Base-by-base conservation (phyloP, 1,284 basidiomycete genomes). In the Mrakiaceae sp. region DNA sequence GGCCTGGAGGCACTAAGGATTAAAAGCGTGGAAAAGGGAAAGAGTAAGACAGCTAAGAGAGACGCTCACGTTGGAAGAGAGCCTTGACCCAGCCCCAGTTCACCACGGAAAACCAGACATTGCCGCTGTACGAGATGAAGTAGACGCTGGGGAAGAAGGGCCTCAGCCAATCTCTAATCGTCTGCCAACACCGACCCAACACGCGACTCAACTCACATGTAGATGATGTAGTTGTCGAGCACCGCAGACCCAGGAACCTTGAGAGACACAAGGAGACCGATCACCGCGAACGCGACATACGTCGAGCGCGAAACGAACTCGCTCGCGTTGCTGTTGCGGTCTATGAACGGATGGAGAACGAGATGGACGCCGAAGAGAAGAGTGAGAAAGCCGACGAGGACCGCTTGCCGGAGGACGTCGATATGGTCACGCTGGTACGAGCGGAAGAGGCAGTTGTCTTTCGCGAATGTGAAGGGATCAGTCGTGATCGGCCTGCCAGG, bases 381-480 rank as follows among this genome's bases (percentile, higher is more conserved):
- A 10, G 82, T 69, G 70, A 84, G 85, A 44, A 83, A 79, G 12
- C 79, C 70, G 16, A 88, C 76, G 16, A 89, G 79, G n/a, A 86
- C 72, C 43, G 81, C 77, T 71, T 90, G 86, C 11, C 87, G 84
- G 58, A 82, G 77, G 44, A 87, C 74, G 10, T 80, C 76, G 64
- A 88, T 27, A 27, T 78, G n/a, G 74, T 75, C 7, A 77, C 76
- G 8, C 81, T 78, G 40, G 81, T 74, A 49, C 80, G 78, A 77
- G 49, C 85, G 84, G 70, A 88, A 87, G 4, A 87, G 73, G 72
- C 88, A 91, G 72, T 88, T 91, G 71, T 88, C 76, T 5, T 81
- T 70, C 83, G 16, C 3, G 6, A 42, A 51, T 42, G 7, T 42
- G 43, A 12, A 9, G 50, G 4, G 43, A 14, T 42, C 5, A 43